These are phyloP conservation scores for Allium fistulosum DNA, from an alignment of 106 monocot species.

Conservation along the genomic window DNA sequence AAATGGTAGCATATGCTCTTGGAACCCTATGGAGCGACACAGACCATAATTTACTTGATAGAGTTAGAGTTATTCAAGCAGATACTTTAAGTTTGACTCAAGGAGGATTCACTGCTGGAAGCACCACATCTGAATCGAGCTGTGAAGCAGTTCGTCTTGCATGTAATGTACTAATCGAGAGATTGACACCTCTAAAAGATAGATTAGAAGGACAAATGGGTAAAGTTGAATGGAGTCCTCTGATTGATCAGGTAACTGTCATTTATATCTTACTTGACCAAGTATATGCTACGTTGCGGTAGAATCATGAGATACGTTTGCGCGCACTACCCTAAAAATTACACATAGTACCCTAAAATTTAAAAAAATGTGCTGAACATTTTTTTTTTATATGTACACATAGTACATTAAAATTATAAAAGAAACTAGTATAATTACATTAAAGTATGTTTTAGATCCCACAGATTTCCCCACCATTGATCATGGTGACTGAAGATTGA, in stretches of 20 bases:
- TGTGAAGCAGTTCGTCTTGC: constrained; percentile 71
- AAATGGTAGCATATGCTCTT: constrained; percentile 71
- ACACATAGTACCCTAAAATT: too few relatives aligned
- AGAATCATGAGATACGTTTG: too few relatives aligned
- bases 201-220: constrained; percentile 24
- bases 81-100: constrained; percentile 77
- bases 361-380: too few relatives aligned
- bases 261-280: not conserved
- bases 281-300: not conserved
- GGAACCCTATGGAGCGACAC: constrained; percentile 38
- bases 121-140: constrained; percentile 79
- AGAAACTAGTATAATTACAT: too few relatives aligned
- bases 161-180: constrained; percentile 46
- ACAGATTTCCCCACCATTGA: too few relatives aligned
- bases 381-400: too few relatives aligned
- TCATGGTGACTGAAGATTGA: too few relatives aligned
- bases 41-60: constrained; percentile 38
- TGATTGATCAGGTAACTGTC: constrained; percentile 46
- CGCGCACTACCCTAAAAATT: too few relatives aligned
- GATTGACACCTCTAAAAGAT: constrained; percentile 48
- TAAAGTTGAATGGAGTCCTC: constrained; percentile 40
- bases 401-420: too few relatives aligned
- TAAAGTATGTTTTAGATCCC: too few relatives aligned
- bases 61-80: constrained; percentile 64
- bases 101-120: constrained; percentile 67